Conservation (phyloP, 1,284 basidiomycete genomes). For the Cutaneotrichosporon dermatis region DNA sequence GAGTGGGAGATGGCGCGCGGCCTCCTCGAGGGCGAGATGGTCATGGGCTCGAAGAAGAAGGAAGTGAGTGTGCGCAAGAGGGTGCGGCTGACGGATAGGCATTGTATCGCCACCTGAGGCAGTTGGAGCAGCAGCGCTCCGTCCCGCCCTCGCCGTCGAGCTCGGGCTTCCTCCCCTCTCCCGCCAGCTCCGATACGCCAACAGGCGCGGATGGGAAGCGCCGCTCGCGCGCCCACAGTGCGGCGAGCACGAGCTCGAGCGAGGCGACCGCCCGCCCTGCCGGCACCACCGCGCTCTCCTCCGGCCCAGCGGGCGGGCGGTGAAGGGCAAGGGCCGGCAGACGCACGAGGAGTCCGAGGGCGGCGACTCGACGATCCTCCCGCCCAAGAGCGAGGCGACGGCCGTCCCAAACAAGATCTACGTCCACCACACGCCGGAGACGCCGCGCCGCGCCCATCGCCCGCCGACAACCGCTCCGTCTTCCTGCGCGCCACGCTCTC, state of each 20-base stretch:
- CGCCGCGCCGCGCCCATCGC: background rate
- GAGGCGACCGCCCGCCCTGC: constrained; percentile 17
- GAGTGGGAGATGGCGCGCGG: constrained; percentile 47
- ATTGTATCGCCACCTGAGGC: constrained; percentile 37
- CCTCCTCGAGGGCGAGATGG: constrained; percentile 39
- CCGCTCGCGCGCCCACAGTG: constrained; percentile 6
- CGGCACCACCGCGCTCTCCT: background rate
- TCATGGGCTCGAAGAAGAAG: constrained; percentile 43
- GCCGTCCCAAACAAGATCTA: constrained; percentile 9
- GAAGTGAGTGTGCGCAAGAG: constrained; percentile 27
- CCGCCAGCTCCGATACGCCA: constrained; percentile 25
- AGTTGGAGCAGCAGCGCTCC: constrained; percentile 19
- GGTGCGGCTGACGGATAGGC: constrained; percentile 17
- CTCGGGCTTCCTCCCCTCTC: constrained; percentile 25
- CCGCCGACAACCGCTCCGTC: background rate
- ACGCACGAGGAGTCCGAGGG: constrained; percentile 3
- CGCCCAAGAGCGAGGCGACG: constrained; percentile 8
- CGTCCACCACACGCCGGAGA: constrained; percentile 1
- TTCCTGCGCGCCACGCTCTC: constrained; percentile 3
- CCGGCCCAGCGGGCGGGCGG: background rate
- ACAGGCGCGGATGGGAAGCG: constrained; percentile 4
- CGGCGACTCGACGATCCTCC: constrained; percentile 12
- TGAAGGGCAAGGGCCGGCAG: constrained; percentile 10
- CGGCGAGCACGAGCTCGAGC: constrained; percentile 5
- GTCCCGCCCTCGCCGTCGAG: constrained; percentile 21